These are phyloP conservation scores for Chamaecyparis obtusa DNA, from an alignment of 75 land plant genomes.

Conservation along the genomic window DNA sequence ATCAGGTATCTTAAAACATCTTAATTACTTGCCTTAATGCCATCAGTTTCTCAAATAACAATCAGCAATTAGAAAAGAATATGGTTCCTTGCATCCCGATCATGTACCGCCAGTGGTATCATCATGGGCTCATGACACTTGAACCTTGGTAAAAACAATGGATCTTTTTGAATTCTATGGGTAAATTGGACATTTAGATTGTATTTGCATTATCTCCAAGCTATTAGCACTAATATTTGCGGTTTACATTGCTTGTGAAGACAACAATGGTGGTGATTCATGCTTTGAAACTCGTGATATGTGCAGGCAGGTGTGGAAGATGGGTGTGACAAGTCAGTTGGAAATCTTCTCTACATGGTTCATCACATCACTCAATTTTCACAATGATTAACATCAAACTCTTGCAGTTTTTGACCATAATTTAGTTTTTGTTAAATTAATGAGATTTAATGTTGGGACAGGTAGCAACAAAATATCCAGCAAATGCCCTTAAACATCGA, in stretches of 20 bases:
- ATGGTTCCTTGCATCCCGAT: no score
- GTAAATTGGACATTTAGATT: not conserved
- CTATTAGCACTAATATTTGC: not conserved
- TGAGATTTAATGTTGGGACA: slow-evolving; percentile 19
- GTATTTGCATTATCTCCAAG: not conserved
- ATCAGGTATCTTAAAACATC: no score
- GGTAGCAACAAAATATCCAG: slow-evolving; percentile 96
- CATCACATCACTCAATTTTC: slow-evolving; percentile 7
- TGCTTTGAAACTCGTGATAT: slow-evolving; percentile 1
- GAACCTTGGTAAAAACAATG: not conserved
- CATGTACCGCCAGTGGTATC: no score
- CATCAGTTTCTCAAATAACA: no score
- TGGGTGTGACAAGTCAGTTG: slow-evolving; percentile 77
- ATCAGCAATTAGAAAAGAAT: no score
- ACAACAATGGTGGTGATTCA: not conserved
- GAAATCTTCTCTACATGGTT: slow-evolving; percentile 93
- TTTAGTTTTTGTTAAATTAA: not conserved
- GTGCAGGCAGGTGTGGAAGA: slow-evolving; percentile 72
- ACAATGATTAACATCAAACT: not conserved
- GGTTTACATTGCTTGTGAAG: not conserved
- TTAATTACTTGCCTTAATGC: no score
- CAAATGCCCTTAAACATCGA: slow-evolving; percentile 87
- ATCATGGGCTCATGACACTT: no score
- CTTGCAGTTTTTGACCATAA: not conserved
- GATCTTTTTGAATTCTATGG: not conserved